Evolutionary conservation across 2,329 filamentous ascomycete species (phyloP).

Genomic region (Aureobasidium sp.): DNA sequence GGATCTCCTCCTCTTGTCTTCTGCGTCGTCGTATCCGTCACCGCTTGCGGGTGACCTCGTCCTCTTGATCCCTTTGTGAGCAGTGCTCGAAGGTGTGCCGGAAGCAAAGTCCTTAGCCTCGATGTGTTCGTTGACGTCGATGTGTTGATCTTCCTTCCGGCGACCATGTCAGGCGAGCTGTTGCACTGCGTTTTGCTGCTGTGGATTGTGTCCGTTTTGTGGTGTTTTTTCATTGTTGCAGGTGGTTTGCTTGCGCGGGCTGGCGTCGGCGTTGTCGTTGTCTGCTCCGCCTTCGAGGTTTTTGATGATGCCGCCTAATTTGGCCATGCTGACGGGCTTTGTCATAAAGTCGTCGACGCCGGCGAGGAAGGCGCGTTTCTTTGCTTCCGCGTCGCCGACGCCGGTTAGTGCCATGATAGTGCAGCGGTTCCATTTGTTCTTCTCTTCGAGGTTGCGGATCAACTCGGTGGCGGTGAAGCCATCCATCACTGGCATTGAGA

Average conservation of each 20-base stretch:
- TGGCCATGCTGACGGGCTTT: constrained; percentile 29
- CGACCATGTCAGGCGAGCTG: neutral
- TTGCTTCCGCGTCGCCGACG: constrained; percentile 24
- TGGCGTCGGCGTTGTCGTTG: neutral
- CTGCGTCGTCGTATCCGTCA: neutral
- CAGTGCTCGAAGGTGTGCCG: neutral
- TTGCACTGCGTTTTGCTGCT: neutral
- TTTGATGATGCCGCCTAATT: constrained; percentile 18
- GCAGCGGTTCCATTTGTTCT: constrained; percentile 16
- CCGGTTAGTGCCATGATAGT: constrained; percentile 28
- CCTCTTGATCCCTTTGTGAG: neutral
- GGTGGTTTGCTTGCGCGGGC: neutral
- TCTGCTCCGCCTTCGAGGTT: neutral
- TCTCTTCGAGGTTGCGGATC: constrained; percentile 25
- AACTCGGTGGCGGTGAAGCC: constrained; percentile 26
- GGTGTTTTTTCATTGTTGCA: neutral
- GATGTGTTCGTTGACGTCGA: neutral
- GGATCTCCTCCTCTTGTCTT: neutral
- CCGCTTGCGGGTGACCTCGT: neutral
- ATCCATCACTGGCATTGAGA: constrained; percentile 32
- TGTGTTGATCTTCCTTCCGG: neutral
- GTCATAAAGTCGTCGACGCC: constrained; percentile 29
- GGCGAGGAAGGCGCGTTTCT: constrained; percentile 22
- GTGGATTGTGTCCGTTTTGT: neutral
- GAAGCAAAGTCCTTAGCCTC: neutral